Evolutionary conservation across 2,329 filamentous ascomycete genomes (phyloP).

Genomic region (Acephala macrosclerotiorum): DNA sequence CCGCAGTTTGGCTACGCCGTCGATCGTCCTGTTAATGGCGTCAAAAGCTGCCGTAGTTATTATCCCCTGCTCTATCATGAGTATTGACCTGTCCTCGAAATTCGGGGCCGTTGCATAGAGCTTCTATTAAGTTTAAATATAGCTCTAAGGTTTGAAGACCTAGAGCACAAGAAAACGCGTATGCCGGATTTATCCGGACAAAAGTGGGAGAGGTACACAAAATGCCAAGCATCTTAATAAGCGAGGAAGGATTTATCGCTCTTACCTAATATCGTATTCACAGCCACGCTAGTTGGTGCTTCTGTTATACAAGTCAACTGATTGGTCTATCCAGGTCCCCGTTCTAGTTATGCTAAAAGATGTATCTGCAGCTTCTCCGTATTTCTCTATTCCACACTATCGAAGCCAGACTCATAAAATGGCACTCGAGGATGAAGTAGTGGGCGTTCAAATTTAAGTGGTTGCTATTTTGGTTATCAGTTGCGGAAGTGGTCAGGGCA

Average conservation of each 20-base stretch:
- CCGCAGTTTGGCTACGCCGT: slow-evolving; percentile 7
- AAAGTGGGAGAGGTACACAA: slow-evolving; percentile 26
- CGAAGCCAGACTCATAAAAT: too few relatives aligned
- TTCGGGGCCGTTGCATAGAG: slow-evolving; percentile 20
- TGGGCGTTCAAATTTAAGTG: too few relatives aligned
- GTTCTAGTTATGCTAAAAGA: too few relatives aligned
- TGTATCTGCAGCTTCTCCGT: too few relatives aligned
- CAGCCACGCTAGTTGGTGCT: slow-evolving; percentile 10
- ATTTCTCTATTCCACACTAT: too few relatives aligned
- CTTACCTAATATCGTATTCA: slow-evolving; percentile 25
- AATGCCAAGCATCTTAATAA: slow-evolving; percentile 30
- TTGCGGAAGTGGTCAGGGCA: too few relatives aligned
- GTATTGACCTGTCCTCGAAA: slow-evolving; percentile 17
- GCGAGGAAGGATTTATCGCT: slow-evolving; percentile 24
- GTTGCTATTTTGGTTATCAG: too few relatives aligned
- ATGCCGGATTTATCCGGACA: slow-evolving; percentile 31
- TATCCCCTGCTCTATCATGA: slow-evolving; percentile 16
- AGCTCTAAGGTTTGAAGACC: slow-evolving; percentile 17
- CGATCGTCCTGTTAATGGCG: slow-evolving; percentile 27
- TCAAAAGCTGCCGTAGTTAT: slow-evolving; percentile 9
- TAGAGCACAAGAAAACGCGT: slow-evolving; percentile 24
- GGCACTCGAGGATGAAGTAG: too few relatives aligned
- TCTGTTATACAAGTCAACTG: too few relatives aligned
- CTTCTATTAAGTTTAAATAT: slow-evolving; percentile 19
- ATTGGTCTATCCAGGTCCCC: too few relatives aligned